phyloP scores from a whole-genome alignment of 2,329 filamentous ascomycete genomes.

The Fusarium hostae region DNA sequence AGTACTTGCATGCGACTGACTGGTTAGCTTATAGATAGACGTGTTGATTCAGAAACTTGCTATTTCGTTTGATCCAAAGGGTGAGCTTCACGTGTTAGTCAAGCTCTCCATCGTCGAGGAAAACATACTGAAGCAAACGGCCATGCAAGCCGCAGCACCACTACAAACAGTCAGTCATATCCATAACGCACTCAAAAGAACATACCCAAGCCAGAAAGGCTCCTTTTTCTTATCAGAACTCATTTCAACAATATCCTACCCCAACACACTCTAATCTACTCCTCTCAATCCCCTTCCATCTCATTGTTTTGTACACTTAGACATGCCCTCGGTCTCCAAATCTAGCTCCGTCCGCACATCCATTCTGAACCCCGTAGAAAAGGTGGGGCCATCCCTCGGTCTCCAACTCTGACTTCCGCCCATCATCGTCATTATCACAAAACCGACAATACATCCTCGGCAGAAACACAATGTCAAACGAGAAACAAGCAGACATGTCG shows the following conservation, averaged over 20 bases:
- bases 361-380: slow-evolving; percentile 29
- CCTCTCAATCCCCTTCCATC: not conserved
- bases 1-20: slow-evolving; percentile 58
- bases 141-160: slow-evolving; percentile 57
- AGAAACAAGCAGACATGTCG: slow-evolving; percentile 64
- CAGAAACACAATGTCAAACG: slow-evolving; percentile 27
- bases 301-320: slow-evolving; percentile 28
- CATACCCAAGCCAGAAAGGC: slow-evolving; percentile 59
- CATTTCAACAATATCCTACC: slow-evolving; percentile 16
- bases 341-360: slow-evolving; percentile 13
- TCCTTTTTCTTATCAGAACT: slow-evolving; percentile 47
- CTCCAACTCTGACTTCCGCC: slow-evolving; percentile 34
- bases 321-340: slow-evolving; percentile 23
- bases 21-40: not conserved
- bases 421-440: slow-evolving; percentile 27
- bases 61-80: slow-evolving; percentile 59
- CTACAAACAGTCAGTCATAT: slow-evolving; percentile 39
- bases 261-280: not conserved
- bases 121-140: slow-evolving; percentile 58
- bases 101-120: accelerated
- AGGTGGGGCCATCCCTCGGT: slow-evolving; percentile 32
- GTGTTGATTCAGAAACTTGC: slow-evolving; percentile 35
- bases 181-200: accelerated
- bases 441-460: slow-evolving; percentile 23
- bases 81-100: slow-evolving; percentile 49